Base-by-base conservation (phyloP, 352 stramenopile genomes). In the Phytopythium ostracodes region DNA sequence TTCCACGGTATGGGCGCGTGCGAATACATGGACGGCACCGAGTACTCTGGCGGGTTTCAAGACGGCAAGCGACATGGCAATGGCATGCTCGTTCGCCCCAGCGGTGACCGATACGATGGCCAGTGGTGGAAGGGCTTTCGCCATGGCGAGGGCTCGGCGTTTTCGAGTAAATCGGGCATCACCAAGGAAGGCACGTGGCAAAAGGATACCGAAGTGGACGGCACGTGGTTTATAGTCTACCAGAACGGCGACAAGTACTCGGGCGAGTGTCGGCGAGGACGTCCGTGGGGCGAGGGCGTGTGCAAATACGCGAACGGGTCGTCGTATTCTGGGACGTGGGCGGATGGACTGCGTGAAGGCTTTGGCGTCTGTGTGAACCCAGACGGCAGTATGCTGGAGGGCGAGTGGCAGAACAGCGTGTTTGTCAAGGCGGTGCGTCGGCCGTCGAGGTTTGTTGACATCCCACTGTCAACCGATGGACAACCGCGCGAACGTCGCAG, bases 221-320 rank as follows among this genome's bases (percentile, higher is more conserved):
- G 78, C 18, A 72, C 79, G 20, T 93, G 84, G 84, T 80, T 91
- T 35, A 73, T 93, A 10, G 62, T 72, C 20, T 93, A 88, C 35
- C 62, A 70, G 17, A 93, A 89, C 43, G 77, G 77, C n/a, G 84
- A 93, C 66, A 93, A 93, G 60, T 91, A 85, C 70, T 84, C 76
- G 20, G 84, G 84, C 20, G 63, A 73, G 17, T 88, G 80, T 33
- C 76, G 73, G 18, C 76, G 77, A n/a, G 80, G 81, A 0, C 70
- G 76, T 11, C 78, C 84, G 27, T 89, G 80, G 79, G 84, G 84
- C 12, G 71, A 87, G 59, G 96, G 96, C 1, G 90, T 89, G 1
- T 96, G 92, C 56, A 94, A 96, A 57, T 97, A 97, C 33, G 71
- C 83, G 25, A 96, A 96, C 55, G 92, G 93, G 12, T 85, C 92